Base-by-base conservation (phyloP, 2,329 filamentous ascomycete genomes). In the Fusarium nodosum region DNA sequence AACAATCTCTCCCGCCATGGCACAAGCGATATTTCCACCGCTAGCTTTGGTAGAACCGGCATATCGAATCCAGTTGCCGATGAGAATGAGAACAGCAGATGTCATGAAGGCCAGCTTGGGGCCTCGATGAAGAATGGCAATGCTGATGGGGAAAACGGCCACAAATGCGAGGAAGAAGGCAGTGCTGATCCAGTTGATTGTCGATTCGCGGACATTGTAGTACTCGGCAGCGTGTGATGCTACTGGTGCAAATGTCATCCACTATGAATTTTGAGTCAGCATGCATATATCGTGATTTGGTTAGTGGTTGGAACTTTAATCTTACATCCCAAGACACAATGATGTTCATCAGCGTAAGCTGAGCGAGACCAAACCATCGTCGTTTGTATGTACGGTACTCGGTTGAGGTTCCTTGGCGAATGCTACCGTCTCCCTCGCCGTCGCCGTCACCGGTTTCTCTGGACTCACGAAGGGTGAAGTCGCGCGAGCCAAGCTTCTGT, bases 241-340 rank as follows among this genome's bases (percentile, higher is more conserved):
- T 33, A 97, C 90, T 41, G 95, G 91, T 3, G 94, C 91, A 79
- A 94, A 97, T 9, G 94, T 96, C 73, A 98, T 87, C 95, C 95
- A 98, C 93, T 80, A 22, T 38, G 12, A 24, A 45, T 44, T 11
- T 56, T n/a, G 39, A 42, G 61, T 69, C 46, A 66, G 60, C 45
- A 59, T 26, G 15, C 54, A 22, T 48, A 47, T 24, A 56, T 57
- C 26, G 53, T 56, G 26, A 48, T 63, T 56, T 24, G 12, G 33
- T 30, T 51, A 20, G 46, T 30, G 30, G 54, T 20, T 24, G 28
- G 53, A 55, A 56, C 52, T 52, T 34, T 45, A 47, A 22, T 90
- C 93, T 85, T 86, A 96, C 93, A 87, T 97, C 93, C 95, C 95
- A 98, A 76, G 93, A 97, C 42, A 97, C 91, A 64, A 98, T 88